Evolutionary conservation across 2,329 filamentous ascomycete genomes (phyloP), one percentile per base, ranked within the genome.

Genomic region (Alternaria metachromatica): DNA sequence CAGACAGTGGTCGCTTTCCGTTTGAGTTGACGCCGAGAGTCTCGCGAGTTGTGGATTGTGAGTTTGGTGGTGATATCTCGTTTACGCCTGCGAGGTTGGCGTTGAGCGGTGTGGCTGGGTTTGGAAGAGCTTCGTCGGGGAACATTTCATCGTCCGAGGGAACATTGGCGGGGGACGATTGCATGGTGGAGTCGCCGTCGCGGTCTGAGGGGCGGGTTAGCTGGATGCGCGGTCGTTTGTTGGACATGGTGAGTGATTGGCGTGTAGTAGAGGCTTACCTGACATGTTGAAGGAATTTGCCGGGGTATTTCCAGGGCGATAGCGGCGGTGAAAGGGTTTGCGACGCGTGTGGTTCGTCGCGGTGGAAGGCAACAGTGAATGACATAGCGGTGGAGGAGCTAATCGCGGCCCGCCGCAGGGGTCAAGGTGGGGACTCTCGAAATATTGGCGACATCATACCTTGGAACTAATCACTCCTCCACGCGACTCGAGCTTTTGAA

Each of bases 181-280:
- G 82, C 86, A 88, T 88, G 63, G 84, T 84, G 28, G 84, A 86
- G 79, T 88, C 86, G 48, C 85, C 85, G 76, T 87, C 86, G 69
- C 72, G 76, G 72, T 88, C 85, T 84, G 69, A 43, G 23, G 66
- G 65, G 57, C 71, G 62, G 25, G 68, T 68, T 49, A 71, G 67
- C 50, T 56, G 23, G 18, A 41, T 26, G 56, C 62, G 60, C 21
- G 6, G 45, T 44, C 62, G 65, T 45, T 64, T 68, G 62, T 23
- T 46, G 18, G 63, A n/a, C 68, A 72, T 72, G 53, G 44, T 49
- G 45, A 45, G 55, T 25, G 25, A 8, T 43, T 51, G 43, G 28
- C 30, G 20, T 10, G 49, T 15, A 20, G 13, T 12, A 20, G 10
- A 43, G 25, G 15, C 65, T 37, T 62, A 68, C 67, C 67, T 13